phyloP scores from a whole-genome alignment of 495 filamentous ascomycete genomes.

The Parmelia sp. region DNA sequence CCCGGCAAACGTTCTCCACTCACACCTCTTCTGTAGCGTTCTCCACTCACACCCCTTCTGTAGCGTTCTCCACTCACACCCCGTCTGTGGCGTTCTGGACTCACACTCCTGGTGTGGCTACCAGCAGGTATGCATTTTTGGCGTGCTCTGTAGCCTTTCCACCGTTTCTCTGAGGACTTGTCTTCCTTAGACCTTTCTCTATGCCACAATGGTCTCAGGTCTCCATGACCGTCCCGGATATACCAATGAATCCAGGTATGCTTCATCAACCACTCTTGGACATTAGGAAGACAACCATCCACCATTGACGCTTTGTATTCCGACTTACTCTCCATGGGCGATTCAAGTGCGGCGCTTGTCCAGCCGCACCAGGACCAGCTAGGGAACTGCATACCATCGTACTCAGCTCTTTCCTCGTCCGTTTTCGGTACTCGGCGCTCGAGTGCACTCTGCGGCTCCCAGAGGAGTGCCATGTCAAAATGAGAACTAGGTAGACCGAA shows the following conservation, averaged over 20 bases:
- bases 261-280: conserved; percentile 10
- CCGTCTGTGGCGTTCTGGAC: too few relatives aligned
- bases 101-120: not conserved
- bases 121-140: not conserved
- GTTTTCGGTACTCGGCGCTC: conserved; percentile 4
- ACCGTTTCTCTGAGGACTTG: not conserved
- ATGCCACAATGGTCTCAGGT: conserved; percentile 10
- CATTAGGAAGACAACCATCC: conserved; percentile 8
- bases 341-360: not conserved
- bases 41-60: too few relatives aligned
- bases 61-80: too few relatives aligned
- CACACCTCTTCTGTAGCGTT: too few relatives aligned
- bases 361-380: conserved; percentile 17
- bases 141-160: conserved; percentile 3
- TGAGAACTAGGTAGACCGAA: conserved; percentile 12
- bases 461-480: conserved; percentile 9
- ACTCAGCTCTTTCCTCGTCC: conserved; percentile 7
- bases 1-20: too few relatives aligned
- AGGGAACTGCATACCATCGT: conserved; percentile 9
- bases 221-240: conserved; percentile 9
- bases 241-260: conserved; percentile 14
- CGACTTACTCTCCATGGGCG: not conserved
- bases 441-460: conserved; percentile 5
- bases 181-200: not conserved
- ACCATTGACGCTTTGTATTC: conserved; percentile 3